phyloP scores from a whole-genome alignment of 495 filamentous ascomycete genomes.

The Xylaria cubensis region DNA sequence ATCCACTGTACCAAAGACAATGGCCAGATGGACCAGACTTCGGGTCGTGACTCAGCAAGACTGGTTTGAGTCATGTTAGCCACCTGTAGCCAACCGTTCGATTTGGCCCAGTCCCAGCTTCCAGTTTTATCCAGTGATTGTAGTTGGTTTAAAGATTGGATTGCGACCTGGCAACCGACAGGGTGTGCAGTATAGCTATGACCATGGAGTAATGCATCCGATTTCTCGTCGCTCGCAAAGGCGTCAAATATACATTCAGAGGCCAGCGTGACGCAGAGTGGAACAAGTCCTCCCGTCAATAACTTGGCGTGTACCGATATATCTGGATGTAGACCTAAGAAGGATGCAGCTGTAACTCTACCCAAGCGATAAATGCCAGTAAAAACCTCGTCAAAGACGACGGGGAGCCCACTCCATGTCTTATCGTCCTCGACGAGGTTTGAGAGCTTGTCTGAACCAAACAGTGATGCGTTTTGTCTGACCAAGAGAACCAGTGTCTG shows the following conservation, averaged over 20 bases:
- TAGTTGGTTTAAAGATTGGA: slow-evolving; percentile 63
- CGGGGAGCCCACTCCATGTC: slow-evolving; percentile 71
- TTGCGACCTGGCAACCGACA: slow-evolving; percentile 74
- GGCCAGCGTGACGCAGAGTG: slow-evolving; percentile 72
- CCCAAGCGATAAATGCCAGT: slow-evolving; percentile 81
- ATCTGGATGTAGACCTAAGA: slow-evolving; percentile 69
- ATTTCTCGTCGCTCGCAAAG: slow-evolving; percentile 70
- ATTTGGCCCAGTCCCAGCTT: slow-evolving; percentile 55
- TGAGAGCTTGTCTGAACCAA: slow-evolving; percentile 34
- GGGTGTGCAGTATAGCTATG: slow-evolving; percentile 85
- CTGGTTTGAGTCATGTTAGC: slow-evolving; percentile 1
- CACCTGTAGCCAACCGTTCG: slow-evolving; percentile 44
- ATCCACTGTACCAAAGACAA: slow-evolving; percentile 60
- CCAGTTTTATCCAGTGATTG: slow-evolving; percentile 58
- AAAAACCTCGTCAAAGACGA: slow-evolving; percentile 84
- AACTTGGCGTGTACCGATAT: slow-evolving; percentile 80
- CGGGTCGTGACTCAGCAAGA: slow-evolving; percentile 18
- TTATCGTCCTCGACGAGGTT: slow-evolving; percentile 30
- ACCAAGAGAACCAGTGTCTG: slow-evolving; percentile 67
- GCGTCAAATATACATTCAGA: slow-evolving; percentile 74
- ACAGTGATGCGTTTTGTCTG: slow-evolving; percentile 60
- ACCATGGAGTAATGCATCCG: slow-evolving; percentile 75
- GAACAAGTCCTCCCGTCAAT: slow-evolving; percentile 77
- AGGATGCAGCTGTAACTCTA: slow-evolving; percentile 66
- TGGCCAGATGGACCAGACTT: slow-evolving; percentile 74